Evolutionary conservation across 2,329 filamentous ascomycete species (phyloP).

Genomic region (Trichoderma guizhouense): DNA sequence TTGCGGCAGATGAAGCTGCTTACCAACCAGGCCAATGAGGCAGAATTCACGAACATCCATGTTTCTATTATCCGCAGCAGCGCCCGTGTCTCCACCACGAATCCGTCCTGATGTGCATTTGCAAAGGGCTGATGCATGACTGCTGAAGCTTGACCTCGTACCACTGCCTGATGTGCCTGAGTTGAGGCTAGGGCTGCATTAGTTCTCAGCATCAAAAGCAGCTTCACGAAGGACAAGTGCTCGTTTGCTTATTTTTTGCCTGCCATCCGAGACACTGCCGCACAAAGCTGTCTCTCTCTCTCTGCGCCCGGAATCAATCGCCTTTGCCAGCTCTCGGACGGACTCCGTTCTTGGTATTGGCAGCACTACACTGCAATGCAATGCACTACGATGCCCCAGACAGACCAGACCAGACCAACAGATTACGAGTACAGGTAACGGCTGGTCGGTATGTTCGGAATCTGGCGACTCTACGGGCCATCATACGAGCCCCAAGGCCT

Average conservation of each 20-base stretch:
- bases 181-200: neutral
- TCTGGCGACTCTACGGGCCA: neutral
- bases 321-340: neutral
- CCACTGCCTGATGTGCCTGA: neutral
- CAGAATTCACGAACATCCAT: neutral
- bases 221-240: neutral
- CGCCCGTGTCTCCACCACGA: neutral
- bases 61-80: slow-evolving; percentile 1
- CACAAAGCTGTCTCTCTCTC: too few relatives aligned
- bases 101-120: neutral
- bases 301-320: neutral
- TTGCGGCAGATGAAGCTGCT: neutral
- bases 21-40: slow-evolving; percentile 1
- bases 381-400: neutral
- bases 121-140: neutral
- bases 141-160: neutral
- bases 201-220: neutral
- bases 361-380: neutral
- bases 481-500: neutral
- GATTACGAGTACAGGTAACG: neutral
- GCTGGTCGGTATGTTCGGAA: neutral
- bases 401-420: neutral
- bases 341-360: neutral
- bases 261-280: neutral
- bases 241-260: neutral